These are phyloP conservation scores for Scheffersomyces amazonensis DNA, from an alignment of 805 yeast genomes.

Conservation along the genomic window DNA sequence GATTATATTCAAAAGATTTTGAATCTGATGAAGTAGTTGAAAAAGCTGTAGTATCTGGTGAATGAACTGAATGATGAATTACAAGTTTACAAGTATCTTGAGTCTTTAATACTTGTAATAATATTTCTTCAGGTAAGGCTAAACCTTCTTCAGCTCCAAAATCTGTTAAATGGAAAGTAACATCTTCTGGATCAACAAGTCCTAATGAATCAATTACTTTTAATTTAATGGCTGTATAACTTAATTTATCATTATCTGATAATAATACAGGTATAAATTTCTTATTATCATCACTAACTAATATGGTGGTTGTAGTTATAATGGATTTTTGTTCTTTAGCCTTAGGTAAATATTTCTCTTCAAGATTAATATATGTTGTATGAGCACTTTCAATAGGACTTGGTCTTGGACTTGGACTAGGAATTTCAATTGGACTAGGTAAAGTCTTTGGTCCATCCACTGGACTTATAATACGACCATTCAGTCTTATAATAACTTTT, in stretches of 20 bases:
- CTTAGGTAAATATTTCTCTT: conserved; percentile 23
- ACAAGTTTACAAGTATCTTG: conserved; percentile 32
- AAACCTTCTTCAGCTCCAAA: conserved; percentile 59
- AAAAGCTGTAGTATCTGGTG: conserved; percentile 32
- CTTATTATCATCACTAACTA: conserved; percentile 64
- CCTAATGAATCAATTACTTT: conserved; percentile 15
- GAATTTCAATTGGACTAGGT: not conserved
- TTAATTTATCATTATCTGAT: conserved; percentile 10
- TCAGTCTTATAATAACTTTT: not conserved
- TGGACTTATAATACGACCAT: not conserved
- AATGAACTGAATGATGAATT: conserved; percentile 29
- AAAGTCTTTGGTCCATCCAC: not conserved
- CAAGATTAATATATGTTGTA: conserved; percentile 9
- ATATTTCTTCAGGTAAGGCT: conserved; percentile 47
- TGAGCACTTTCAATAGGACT: not conserved
- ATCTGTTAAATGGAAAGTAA: conserved; percentile 63
- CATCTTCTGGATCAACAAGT: conserved; percentile 22
- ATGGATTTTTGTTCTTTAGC: not conserved
- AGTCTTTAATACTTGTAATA: conserved; percentile 34
- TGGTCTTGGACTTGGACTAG: not conserved
- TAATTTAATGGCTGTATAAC: conserved; percentile 36
- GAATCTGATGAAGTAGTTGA: conserved; percentile 55
- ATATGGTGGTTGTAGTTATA: conserved; percentile 2
- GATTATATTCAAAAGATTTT: conserved; percentile 58
- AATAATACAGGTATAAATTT: conserved; percentile 48